Evolutionary conservation across 352 stramenopile genomes (phyloP), one percentile per base, ranked within the genome.

Genomic region (Phytophthora boehmeriae): DNA sequence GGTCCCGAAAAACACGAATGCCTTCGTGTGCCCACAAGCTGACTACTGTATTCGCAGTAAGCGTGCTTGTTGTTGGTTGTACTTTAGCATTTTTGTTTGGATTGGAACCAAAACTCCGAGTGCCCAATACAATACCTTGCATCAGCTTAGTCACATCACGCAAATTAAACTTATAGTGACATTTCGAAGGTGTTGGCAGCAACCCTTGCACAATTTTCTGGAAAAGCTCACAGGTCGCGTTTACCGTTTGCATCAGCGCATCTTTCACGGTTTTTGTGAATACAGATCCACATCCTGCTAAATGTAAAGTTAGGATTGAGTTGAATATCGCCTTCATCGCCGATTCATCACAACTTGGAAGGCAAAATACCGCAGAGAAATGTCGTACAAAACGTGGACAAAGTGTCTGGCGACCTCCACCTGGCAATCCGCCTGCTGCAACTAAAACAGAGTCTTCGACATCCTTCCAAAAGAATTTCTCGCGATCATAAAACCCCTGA

Each of bases 1-100:
- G 91, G 59, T 98, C 94, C 16, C 95, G 89, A 51, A 98, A 98
- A 2, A 98, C 93, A 1, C 95, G 75, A 55, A 93, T 82, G 28
- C 68, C 83, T 59, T 98, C 95, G 52, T 98, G 92, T 19, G 89
- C 78, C 89, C 93, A 98, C 5, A 98, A 71, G 19, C 73, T 79
- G 0, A 74, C 51, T 3, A 97, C 71, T 0, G 71, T 76, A n/a
- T 90, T 83, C 1, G 60, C 36, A 4, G 66, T 70, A 34, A 80
- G 55, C 11, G 38, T 47, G 16, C 25, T 48, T 1, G 14, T 48
- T 1, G 14, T 62, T 2, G 39, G 22, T 8, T 48, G 36, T 39
- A 34, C n/a, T 32, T 22, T 36, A 36, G 36, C 36, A 9, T 50
- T 71, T 9, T 55, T 65, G 10, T 14, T 63, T 20, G 27, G 23